Evolutionary conservation across 768 basidiomycete genomes (phyloP).

Genomic region (Lactarius trivialis): DNA sequence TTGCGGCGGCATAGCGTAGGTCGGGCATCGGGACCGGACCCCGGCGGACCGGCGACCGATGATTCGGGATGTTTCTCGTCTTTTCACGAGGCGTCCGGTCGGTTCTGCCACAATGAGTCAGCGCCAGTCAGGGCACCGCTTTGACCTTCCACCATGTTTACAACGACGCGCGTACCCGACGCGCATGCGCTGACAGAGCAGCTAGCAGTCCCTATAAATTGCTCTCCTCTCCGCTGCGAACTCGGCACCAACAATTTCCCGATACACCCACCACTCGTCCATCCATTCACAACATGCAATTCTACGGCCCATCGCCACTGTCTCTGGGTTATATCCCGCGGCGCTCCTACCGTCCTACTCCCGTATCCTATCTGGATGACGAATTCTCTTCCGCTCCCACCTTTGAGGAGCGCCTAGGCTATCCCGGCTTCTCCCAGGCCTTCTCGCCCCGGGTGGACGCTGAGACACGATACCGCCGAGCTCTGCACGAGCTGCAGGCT

Average conservation of each 20-base stretch:
- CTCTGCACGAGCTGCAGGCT: conserved; percentile 14
- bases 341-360: background rate
- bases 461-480: conserved; percentile 17
- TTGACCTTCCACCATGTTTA: background rate
- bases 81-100: too few relatives aligned
- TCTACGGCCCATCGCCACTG: conserved; percentile 1
- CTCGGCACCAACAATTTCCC: background rate
- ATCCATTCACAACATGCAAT: conserved; percentile 4
- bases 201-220: conserved; percentile 16
- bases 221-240: background rate
- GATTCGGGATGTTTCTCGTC: background rate
- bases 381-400: background rate
- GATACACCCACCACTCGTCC: background rate
- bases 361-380: background rate
- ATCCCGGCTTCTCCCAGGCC: background rate
- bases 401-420: background rate
- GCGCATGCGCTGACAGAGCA: conserved; percentile 18
- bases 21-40: background rate
- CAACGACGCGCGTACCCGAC: conserved; percentile 16
- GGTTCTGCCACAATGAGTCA: background rate
- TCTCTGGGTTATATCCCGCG: background rate
- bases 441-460: background rate
- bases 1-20: too few relatives aligned
- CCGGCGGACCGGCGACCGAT: background rate
- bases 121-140: background rate